A percentile compares a stretch with the other conserved stretches of the same genome.
Evolutionary conservation across 176 grass and related monocot species (phyloP).

Genomic region (Triticum monococcum): DNA sequence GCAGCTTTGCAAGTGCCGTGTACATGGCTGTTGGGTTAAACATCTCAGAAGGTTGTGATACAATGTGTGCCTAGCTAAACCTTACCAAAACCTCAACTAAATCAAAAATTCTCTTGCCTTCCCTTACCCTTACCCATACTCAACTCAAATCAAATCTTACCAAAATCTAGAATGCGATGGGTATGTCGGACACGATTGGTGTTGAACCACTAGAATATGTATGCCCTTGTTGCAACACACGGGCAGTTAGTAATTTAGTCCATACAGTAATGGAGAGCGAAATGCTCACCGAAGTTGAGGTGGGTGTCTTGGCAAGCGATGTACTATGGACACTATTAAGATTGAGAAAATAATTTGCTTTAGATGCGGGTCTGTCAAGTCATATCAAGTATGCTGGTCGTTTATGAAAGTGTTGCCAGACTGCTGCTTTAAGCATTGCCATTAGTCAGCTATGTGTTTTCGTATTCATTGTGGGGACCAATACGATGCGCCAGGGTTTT

Average conservation of each 20-base stretch:
- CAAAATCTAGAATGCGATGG: too few relatives aligned
- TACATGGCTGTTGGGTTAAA: neutral
- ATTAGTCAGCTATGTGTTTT: conserved; percentile 8
- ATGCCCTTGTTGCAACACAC: too few relatives aligned
- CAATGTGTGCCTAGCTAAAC: neutral
- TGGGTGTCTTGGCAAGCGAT: neutral
- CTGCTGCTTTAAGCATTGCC: conserved; percentile 20
- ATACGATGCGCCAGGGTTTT: neutral
- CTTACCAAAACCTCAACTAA: too few relatives aligned
- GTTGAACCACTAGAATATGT: too few relatives aligned
- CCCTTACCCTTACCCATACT: too few relatives aligned
- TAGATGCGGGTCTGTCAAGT: conserved; percentile 11
- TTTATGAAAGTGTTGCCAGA: neutral
- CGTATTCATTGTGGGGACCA: conserved; percentile 1
- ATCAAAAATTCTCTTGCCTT: too few relatives aligned
- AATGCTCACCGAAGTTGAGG: neutral
- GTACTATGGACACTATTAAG: neutral
- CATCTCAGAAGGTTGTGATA: neutral
- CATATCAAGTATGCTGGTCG: neutral
- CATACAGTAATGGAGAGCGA: neutral
- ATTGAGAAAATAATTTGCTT: neutral
- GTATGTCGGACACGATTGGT: too few relatives aligned
- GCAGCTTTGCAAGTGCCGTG: neutral
- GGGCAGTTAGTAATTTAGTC: neutral
- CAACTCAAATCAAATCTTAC: too few relatives aligned